Evolutionary conservation across 495 filamentous ascomycete species (phyloP).

Genomic region (Penicillium egyptiacum): DNA sequence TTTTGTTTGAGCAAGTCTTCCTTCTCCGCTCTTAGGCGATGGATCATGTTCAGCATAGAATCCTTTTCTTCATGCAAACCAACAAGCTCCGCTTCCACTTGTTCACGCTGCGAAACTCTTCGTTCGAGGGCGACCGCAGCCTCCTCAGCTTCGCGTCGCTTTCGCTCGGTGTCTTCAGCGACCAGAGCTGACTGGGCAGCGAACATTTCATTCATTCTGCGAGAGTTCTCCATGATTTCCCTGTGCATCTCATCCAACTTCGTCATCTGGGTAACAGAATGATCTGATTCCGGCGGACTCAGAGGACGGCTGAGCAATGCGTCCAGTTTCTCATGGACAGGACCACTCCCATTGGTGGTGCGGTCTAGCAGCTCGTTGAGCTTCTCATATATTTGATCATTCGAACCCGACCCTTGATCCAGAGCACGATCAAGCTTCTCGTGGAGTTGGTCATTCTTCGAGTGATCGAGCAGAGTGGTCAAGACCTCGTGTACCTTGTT

Average conservation of each 20-base stretch:
- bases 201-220: slow-evolving; percentile 83
- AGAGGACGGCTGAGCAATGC: slow-evolving; percentile 33
- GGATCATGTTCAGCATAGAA: slow-evolving; percentile 56
- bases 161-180: slow-evolving; percentile 73
- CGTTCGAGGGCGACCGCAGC: slow-evolving; percentile 78
- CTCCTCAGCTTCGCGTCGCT: slow-evolving; percentile 79
- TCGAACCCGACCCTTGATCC: slow-evolving; percentile 48
- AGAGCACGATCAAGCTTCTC: slow-evolving; percentile 58
- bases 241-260: slow-evolving; percentile 87
- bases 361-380: slow-evolving; percentile 63
- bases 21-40: slow-evolving; percentile 62
- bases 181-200: slow-evolving; percentile 74
- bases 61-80: slow-evolving; percentile 65
- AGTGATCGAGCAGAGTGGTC: slow-evolving; percentile 69
- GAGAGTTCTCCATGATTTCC: slow-evolving; percentile 83
- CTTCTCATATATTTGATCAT: slow-evolving; percentile 53
- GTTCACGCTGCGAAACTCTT: slow-evolving; percentile 71
- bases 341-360: slow-evolving; percentile 50
- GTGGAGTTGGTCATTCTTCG: slow-evolving; percentile 45
- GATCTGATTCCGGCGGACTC: slow-evolving; percentile 35
- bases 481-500: slow-evolving; percentile 74
- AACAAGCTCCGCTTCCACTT: slow-evolving; percentile 70
- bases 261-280: slow-evolving; percentile 61
- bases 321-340: slow-evolving; percentile 72
- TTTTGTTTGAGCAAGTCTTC: slow-evolving; percentile 72